Percentiles rank a stretch among this genome's conserved stretches.
Conservation (phyloP, 1,284 basidiomycete species). For the Pyrrhoderma lamaoense region DNA sequence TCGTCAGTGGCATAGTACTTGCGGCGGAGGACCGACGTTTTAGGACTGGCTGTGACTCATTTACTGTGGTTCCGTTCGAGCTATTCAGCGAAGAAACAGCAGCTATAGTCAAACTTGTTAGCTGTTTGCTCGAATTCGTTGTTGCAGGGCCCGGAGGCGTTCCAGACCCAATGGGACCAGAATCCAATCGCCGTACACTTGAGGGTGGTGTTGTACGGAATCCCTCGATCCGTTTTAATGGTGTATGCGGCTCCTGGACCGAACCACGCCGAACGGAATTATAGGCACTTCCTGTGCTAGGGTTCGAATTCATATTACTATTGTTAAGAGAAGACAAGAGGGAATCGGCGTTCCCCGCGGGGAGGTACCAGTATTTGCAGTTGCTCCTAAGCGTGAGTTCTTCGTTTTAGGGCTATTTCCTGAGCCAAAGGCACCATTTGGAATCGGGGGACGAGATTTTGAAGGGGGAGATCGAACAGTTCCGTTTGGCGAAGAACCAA, state of each 20-base stretch:
- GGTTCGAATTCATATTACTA: not conserved
- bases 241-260: slow-evolving; percentile 8
- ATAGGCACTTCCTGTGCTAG: not conserved
- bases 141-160: not conserved
- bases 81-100: not conserved
- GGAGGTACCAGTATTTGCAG: slow-evolving; percentile 22
- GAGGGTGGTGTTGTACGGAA: slow-evolving; percentile 17
- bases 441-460: slow-evolving; percentile 2
- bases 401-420: slow-evolving; percentile 13
- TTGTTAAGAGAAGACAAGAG: not conserved
- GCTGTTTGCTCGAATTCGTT: not conserved
- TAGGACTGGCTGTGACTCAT: not conserved
- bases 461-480: slow-evolving; percentile 7
- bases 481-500: slow-evolving; percentile 7
- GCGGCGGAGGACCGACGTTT: slow-evolving; percentile 11
- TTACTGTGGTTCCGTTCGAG: not conserved
- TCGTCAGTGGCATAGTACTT: slow-evolving; percentile 9
- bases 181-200: slow-evolving; percentile 2
- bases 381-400: slow-evolving; percentile 27
- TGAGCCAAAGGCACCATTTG: not conserved
- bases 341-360: slow-evolving; percentile 25
- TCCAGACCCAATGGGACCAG: not conserved
- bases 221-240: slow-evolving; percentile 17
- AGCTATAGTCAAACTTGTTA: not conserved
- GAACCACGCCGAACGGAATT: slow-evolving; percentile 4